These are phyloP conservation scores for Sporisorium scitamineum DNA, from an alignment of 1,284 basidiomycete species.

Conservation along the genomic window DNA sequence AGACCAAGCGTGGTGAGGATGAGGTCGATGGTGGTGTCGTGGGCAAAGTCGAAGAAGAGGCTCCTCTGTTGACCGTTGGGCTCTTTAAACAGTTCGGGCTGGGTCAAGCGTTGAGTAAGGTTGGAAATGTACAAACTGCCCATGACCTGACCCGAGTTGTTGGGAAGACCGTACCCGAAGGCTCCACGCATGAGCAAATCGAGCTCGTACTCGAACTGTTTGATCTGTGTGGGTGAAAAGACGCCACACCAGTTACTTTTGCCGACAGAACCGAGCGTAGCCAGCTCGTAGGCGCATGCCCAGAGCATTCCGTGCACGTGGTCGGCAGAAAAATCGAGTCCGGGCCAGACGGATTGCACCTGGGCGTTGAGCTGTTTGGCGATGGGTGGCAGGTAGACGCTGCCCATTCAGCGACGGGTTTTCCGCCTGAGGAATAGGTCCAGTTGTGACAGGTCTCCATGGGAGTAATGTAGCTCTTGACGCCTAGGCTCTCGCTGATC, in stretches of 20 bases:
- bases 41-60: conserved; percentile 72
- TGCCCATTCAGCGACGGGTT: conserved; percentile 67
- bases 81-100: conserved; percentile 17
- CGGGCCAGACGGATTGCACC: conserved; percentile 58
- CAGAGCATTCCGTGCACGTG: conserved; percentile 72
- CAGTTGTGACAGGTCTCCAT: conserved; percentile 72
- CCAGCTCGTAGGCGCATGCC: conserved; percentile 73
- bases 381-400: conserved; percentile 71
- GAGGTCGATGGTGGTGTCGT: conserved; percentile 73
- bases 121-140: conserved; percentile 72
- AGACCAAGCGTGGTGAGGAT: conserved; percentile 72
- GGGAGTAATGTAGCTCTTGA: conserved; percentile 71
- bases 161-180: conserved; percentile 72
- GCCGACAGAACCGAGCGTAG: conserved; percentile 62
- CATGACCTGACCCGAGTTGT: conserved; percentile 70
- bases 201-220: conserved; percentile 72
- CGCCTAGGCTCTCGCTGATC: conserved; percentile 70
- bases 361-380: conserved; percentile 70
- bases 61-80: conserved; percentile 17
- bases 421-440: conserved; percentile 70
- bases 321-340: conserved; percentile 19
- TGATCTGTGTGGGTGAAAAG: conserved; percentile 70
- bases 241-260: conserved; percentile 72
- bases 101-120: conserved; percentile 71
- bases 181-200: conserved; percentile 73